These are phyloP conservation scores for Penicillium manginii DNA, from an alignment of 495 filamentous ascomycete genomes.

Conservation along the genomic window DNA sequence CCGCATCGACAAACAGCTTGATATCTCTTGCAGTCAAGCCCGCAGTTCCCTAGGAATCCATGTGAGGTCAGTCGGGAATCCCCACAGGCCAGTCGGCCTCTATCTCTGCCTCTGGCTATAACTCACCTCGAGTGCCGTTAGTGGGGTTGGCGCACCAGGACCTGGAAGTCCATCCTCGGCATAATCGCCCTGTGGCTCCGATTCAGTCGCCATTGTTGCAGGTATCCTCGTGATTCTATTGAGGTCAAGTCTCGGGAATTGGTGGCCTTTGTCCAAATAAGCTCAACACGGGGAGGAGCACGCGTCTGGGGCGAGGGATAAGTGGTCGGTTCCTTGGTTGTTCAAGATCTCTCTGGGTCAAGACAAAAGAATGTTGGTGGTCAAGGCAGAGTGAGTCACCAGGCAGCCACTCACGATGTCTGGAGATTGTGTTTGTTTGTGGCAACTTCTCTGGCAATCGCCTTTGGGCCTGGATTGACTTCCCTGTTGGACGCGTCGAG, in stretches of 20 bases:
- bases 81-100: background rate
- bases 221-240: background rate
- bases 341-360: background rate
- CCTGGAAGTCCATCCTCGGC: conserved; percentile 70
- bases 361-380: background rate
- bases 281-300: conserved; percentile 1
- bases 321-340: background rate
- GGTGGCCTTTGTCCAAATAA: too few relatives aligned
- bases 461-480: conserved; percentile 6
- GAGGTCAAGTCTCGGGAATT: background rate
- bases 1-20: conserved; percentile 87
- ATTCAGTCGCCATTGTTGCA: conserved; percentile 58
- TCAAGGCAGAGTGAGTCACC: background rate
- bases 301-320: background rate
- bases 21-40: conserved; percentile 94
- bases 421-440: conserved; percentile 19
- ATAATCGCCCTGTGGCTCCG: conserved; percentile 59
- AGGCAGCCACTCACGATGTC: conserved; percentile 1
- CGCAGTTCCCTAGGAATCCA: conserved; percentile 59
- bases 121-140: conserved; percentile 82
- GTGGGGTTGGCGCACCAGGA: conserved; percentile 93
- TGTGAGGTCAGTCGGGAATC: conserved; percentile 3
- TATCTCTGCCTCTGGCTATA: background rate
- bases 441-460: conserved; percentile 24
- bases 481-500: conserved; percentile 39